Evolutionary conservation across 208 protist genomes (phyloP).

Genomic region (Leishmania tarentolae): DNA sequence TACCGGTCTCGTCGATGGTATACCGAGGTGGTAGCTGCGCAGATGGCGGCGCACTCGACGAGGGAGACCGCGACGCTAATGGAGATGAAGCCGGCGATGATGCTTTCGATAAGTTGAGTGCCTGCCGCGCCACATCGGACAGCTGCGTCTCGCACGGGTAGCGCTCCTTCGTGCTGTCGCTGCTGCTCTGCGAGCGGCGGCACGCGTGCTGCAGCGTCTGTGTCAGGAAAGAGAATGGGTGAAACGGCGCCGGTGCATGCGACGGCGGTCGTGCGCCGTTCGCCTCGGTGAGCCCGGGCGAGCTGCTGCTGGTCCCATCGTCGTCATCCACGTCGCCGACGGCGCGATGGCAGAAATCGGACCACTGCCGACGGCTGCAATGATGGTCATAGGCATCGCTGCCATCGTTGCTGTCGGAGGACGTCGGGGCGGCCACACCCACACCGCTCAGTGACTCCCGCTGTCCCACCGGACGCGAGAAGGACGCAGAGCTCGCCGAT

Average conservation of each 20-base stretch:
- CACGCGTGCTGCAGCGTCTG: no score
- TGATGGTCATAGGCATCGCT: background rate
- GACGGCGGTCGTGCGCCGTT: conserved; percentile 17
- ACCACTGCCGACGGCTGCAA: background rate
- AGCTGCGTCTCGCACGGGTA: background rate
- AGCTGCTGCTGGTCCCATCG: background rate
- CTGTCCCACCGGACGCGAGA: background rate
- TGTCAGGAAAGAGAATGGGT: background rate
- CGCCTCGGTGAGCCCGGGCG: background rate
- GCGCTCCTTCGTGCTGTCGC: background rate
- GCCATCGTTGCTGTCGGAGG: conserved; percentile 2
- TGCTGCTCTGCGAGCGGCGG: background rate
- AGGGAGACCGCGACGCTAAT: background rate
- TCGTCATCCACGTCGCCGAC: background rate
- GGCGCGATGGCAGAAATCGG: background rate
- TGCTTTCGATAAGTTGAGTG: background rate
- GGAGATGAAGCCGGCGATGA: background rate
- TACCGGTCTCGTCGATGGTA: background rate
- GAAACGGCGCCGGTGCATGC: conserved; percentile 18
- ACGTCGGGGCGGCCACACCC: background rate
- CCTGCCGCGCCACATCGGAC: background rate
- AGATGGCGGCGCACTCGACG: background rate
- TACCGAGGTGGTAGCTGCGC: background rate
- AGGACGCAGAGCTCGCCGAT: conserved; percentile 1
- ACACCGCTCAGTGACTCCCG: background rate